Evolutionary conservation across 2,329 filamentous ascomycete genomes (phyloP).

Genomic region (Stachybotrys elegans): DNA sequence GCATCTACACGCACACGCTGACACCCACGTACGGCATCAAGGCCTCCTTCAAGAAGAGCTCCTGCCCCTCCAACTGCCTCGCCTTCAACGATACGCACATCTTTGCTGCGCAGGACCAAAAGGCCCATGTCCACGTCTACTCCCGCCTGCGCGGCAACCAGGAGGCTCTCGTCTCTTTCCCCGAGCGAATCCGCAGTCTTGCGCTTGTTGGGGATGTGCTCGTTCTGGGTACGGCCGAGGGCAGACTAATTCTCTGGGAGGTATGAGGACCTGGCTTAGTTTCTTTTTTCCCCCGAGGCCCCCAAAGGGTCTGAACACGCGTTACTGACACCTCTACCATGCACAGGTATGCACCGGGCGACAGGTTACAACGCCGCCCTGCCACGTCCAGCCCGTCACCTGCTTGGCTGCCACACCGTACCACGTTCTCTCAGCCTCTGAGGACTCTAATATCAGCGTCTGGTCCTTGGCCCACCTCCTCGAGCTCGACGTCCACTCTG

Average conservation of each 20-base stretch:
- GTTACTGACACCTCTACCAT: constrained; percentile 18
- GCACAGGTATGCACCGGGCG: constrained; percentile 67
- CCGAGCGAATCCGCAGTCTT: constrained; percentile 78
- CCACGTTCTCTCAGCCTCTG: constrained; percentile 72
- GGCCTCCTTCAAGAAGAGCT: constrained; percentile 86
- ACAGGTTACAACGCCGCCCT: constrained; percentile 68
- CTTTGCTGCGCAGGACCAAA: constrained; percentile 87
- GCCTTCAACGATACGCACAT: constrained; percentile 78
- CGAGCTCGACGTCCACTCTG: constrained; percentile 46
- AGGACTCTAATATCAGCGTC: constrained; percentile 86
- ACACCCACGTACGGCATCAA: constrained; percentile 73
- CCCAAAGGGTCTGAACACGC: constrained; percentile 8
- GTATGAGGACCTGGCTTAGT: constrained; percentile 51
- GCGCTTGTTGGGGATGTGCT: constrained; percentile 68
- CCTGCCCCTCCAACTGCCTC: constrained; percentile 70
- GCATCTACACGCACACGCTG: constrained; percentile 79
- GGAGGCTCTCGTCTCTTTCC: constrained; percentile 82
- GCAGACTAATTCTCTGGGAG: constrained; percentile 89
- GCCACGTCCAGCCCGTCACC: constrained; percentile 77
- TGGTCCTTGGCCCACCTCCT: constrained; percentile 80
- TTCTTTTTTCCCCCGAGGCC: constrained; percentile 7
- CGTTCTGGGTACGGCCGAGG: constrained; percentile 76
- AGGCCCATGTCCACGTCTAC: constrained; percentile 91
- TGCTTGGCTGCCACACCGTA: constrained; percentile 67
- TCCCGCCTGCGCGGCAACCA: constrained; percentile 77